Conservation (phyloP, 2,329 filamentous ascomycete genomes). For the Westerdykella ornata region DNA sequence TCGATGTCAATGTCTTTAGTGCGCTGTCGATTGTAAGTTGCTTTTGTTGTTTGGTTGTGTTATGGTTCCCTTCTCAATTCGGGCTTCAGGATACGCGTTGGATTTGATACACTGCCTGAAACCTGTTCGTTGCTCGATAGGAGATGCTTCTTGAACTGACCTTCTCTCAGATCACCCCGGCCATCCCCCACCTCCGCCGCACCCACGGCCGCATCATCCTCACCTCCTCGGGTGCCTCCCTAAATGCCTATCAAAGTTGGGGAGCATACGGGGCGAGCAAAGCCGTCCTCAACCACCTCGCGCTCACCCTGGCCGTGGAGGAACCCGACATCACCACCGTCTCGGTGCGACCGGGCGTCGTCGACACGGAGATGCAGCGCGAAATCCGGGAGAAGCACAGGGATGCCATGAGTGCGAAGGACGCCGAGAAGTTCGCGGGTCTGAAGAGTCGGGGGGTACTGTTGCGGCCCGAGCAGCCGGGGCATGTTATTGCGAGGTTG, state of each 20-base stretch:
- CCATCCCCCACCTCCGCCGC: conserved; percentile 61
- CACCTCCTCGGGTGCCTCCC: conserved; percentile 71
- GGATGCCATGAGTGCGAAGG: conserved; percentile 51
- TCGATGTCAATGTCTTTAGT: conserved; percentile 84
- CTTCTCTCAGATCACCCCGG: conserved; percentile 56
- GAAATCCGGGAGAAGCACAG: conserved; percentile 68
- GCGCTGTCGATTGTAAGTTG: conserved; percentile 63
- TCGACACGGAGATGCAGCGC: conserved; percentile 88
- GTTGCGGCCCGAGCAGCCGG: conserved; percentile 75
- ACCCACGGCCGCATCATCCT: conserved; percentile 67
- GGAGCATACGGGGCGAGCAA: conserved; percentile 77
- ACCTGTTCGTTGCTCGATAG: conserved; percentile 9
- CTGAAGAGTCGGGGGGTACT: conserved; percentile 65
- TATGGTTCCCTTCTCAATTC: conserved; percentile 5
- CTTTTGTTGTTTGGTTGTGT: conserved; percentile 16
- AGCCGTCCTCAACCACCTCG: conserved; percentile 74
- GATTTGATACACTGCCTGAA: conserved; percentile 5
- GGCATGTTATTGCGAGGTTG: conserved; percentile 76
- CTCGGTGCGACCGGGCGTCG: conserved; percentile 68
- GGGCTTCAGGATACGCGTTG: not conserved
- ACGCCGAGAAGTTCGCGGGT: conserved; percentile 59
- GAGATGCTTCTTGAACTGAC: conserved; percentile 13
- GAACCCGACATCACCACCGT: conserved; percentile 70
- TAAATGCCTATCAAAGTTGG: conserved; percentile 63
- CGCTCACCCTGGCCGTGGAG: conserved; percentile 64